A percentile compares a stretch with the other conserved stretches of the same genome.
phyloP scores from a whole-genome alignment of 805 yeast genomes.

The Wickerhamomyces pijperi region DNA sequence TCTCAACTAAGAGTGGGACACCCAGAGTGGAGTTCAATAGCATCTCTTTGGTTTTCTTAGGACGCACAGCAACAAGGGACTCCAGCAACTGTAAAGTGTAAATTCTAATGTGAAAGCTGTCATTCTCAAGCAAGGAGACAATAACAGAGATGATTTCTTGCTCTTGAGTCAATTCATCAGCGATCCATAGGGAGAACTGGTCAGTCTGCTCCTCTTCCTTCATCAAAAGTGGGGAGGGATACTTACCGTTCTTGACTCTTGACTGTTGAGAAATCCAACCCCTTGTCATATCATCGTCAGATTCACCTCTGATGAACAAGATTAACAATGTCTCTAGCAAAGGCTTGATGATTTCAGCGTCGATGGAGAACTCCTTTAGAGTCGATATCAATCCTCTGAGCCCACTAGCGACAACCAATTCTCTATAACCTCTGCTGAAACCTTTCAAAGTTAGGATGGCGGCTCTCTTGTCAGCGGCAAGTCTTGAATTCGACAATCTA shows the following conservation, averaged over 20 bases:
- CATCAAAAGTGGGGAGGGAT: slow-evolving; percentile 60
- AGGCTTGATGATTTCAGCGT: slow-evolving; percentile 63
- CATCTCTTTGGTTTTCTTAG: slow-evolving; percentile 60
- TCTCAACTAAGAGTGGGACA: slow-evolving; percentile 57
- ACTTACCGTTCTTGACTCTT: slow-evolving; percentile 63
- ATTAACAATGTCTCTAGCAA: slow-evolving; percentile 78
- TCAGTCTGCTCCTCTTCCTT: slow-evolving; percentile 46
- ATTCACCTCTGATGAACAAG: slow-evolving; percentile 62
- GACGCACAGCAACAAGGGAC: slow-evolving; percentile 70
- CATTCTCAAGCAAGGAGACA: slow-evolving; percentile 37
- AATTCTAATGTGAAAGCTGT: slow-evolving; percentile 67
- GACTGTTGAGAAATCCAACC: slow-evolving; percentile 70
- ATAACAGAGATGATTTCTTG: slow-evolving; percentile 19
- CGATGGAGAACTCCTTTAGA: slow-evolving; percentile 54
- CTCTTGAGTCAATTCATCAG: slow-evolving; percentile 79
- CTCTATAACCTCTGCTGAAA: slow-evolving; percentile 81
- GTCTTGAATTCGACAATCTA: slow-evolving; percentile 69
- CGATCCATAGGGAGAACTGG: slow-evolving; percentile 87
- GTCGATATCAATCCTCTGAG: slow-evolving; percentile 61
- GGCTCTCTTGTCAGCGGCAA: slow-evolving; percentile 78
- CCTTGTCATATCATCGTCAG: slow-evolving; percentile 52
- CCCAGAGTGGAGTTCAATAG: slow-evolving; percentile 70
- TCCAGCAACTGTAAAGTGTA: slow-evolving; percentile 81
- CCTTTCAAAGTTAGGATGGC: slow-evolving; percentile 86
- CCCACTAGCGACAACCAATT: slow-evolving; percentile 81